These are phyloP conservation scores for Omphalea diandra DNA, from an alignment of 441 rosid genomes.

Conservation along the genomic window DNA sequence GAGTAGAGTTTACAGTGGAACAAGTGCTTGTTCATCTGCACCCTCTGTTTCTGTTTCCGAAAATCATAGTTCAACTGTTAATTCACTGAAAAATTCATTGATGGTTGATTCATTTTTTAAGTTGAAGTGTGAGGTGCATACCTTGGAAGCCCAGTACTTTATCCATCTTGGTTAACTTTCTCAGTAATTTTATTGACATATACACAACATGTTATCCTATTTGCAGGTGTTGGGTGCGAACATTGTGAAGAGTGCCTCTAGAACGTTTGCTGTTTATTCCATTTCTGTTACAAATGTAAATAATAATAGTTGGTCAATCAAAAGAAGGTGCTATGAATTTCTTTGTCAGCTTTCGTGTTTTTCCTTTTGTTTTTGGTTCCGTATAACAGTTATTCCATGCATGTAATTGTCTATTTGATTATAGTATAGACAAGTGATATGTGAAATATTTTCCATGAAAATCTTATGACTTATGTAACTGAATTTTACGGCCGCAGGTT, in stretches of 20 bases:
- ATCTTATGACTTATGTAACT: constrained; percentile 12
- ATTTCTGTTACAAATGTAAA: constrained; percentile 85
- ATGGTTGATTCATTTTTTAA: constrained; percentile 72
- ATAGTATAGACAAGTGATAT: constrained; percentile 4
- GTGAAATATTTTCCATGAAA: background rate
- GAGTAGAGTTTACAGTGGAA: constrained; percentile 64
- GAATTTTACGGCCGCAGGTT: constrained; percentile 49
- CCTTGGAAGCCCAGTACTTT: constrained; percentile 21
- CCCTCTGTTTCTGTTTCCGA: constrained; percentile 42
- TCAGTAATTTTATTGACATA: constrained; percentile 14
- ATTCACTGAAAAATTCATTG: constrained; percentile 53
- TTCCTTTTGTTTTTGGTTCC: too few relatives aligned
- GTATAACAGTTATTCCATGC: too few relatives aligned
- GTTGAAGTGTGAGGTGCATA: constrained; percentile 94
- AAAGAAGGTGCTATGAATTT: constrained; percentile 79
- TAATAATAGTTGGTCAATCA: constrained; percentile 93
- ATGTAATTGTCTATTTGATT: background rate
- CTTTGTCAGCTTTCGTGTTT: constrained; percentile 28
- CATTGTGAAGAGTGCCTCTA: constrained; percentile 90
- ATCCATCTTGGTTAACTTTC: constrained; percentile 23
- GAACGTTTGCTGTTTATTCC: constrained; percentile 92
- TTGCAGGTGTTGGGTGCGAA: constrained; percentile 97
- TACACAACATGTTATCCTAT: constrained; percentile 27
- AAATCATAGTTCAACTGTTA: constrained; percentile 40
- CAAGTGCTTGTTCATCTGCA: constrained; percentile 74